A percentile compares a stretch with the other conserved stretches of the same genome.
These are phyloP conservation scores for Amphibolis antarctica DNA, from an alignment of 106 monocot genomes.

Conservation along the genomic window DNA sequence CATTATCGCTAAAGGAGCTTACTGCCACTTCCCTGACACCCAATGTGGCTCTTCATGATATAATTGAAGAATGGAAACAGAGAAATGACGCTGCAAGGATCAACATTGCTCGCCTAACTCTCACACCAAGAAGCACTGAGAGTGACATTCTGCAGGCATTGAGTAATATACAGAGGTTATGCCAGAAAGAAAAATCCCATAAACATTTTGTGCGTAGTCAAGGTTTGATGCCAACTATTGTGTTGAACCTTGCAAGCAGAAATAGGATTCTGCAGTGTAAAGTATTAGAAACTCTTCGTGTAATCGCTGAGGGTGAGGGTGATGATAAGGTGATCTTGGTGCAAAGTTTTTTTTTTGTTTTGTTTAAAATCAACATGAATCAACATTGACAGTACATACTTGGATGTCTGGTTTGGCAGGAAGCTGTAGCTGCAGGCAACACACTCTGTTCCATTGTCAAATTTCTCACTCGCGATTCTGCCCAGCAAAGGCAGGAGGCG, in stretches of 20 bases:
- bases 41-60: conserved; percentile 34
- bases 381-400: neutral
- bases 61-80: conserved; percentile 5
- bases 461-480: conserved; percentile 48
- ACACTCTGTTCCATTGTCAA: conserved; percentile 66
- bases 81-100: conserved; percentile 1
- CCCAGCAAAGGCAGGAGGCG: conserved; percentile 66
- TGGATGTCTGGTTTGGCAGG: conserved; percentile 27
- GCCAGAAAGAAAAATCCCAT: conserved; percentile 41
- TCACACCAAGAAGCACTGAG: neutral
- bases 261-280: conserved; percentile 52
- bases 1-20: conserved; percentile 50
- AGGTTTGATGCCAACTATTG: conserved; percentile 41
- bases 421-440: conserved; percentile 47
- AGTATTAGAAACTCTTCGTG: conserved; percentile 67
- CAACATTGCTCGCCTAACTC: neutral
- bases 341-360: neutral
- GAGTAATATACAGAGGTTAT: conserved; percentile 34
- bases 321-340: conserved; percentile 60
- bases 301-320: conserved; percentile 40
- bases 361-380: neutral
- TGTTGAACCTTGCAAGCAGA: conserved; percentile 52
- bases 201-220: conserved; percentile 39
- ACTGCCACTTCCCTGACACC: conserved; percentile 51
- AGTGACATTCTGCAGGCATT: conserved; percentile 30